These are phyloP conservation scores for Chaetomiaceae sp. DNA, from an alignment of 2,329 filamentous ascomycete genomes.

Conservation along the genomic window DNA sequence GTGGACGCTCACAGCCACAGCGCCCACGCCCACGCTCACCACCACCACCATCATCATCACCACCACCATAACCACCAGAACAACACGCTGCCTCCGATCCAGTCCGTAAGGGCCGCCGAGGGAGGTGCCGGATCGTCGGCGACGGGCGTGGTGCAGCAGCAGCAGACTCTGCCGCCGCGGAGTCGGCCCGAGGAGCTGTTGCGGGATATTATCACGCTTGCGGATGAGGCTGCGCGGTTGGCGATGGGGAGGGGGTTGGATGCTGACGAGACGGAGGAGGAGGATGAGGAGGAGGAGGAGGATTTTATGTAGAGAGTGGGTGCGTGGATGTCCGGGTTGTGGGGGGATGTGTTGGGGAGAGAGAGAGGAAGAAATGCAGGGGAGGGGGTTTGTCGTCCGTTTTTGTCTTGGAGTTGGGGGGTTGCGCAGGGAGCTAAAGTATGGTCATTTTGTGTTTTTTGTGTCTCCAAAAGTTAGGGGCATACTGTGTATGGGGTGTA, in stretches of 20 bases:
- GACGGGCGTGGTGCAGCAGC: neutral
- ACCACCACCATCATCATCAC: neutral
- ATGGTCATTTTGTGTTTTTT: too few relatives aligned
- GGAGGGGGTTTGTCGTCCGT: too few relatives aligned
- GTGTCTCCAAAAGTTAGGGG: too few relatives aligned
- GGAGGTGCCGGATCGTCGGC: neutral
- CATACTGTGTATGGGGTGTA: too few relatives aligned
- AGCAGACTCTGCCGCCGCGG: slow-evolving; percentile 3
- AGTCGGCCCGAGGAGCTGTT: slow-evolving; percentile 34
- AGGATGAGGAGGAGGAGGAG: slow-evolving; percentile 37
- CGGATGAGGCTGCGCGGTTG: slow-evolving; percentile 40
- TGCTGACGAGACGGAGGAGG: slow-evolving; percentile 31
- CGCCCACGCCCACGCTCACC: neutral
- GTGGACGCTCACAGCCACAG: neutral
- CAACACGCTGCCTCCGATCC: slow-evolving; percentile 21
- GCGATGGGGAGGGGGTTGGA: slow-evolving; percentile 32
- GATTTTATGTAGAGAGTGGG: slow-evolving; percentile 39
- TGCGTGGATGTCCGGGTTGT: too few relatives aligned
- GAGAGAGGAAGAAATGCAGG: too few relatives aligned
- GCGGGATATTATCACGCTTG: slow-evolving; percentile 37
- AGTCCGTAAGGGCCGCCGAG: neutral
- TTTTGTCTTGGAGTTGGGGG: too few relatives aligned
- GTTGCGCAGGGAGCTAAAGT: too few relatives aligned
- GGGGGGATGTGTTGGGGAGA: neutral
- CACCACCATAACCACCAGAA: neutral